Evolutionary conservation across 1,139 yeast species (phyloP).

Genomic region (Kodamaea plutei): DNA sequence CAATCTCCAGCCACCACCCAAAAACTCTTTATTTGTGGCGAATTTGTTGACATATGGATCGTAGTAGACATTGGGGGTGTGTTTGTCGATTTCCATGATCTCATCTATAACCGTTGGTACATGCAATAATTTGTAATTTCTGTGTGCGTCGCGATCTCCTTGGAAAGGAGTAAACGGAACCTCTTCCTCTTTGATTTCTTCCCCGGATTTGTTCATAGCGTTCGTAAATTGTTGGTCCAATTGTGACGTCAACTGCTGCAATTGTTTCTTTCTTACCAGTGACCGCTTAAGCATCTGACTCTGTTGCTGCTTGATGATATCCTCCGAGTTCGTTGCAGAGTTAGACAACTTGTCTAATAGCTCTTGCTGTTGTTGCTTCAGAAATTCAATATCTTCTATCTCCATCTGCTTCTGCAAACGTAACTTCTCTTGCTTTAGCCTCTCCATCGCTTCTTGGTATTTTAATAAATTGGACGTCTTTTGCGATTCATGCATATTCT

Average conservation of each 20-base stretch:
- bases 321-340: constrained; percentile 51
- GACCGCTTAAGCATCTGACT: constrained; percentile 53
- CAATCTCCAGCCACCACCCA: constrained; percentile 83
- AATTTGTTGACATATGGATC: constrained; percentile 51
- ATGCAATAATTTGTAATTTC: constrained; percentile 32
- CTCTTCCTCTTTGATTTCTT: constrained; percentile 18
- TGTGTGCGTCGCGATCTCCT: constrained; percentile 70
- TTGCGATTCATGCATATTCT: constrained; percentile 59
- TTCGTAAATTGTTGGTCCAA: constrained; percentile 41
- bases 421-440: constrained; percentile 56
- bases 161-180: constrained; percentile 91
- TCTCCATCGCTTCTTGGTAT: constrained; percentile 54
- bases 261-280: constrained; percentile 60
- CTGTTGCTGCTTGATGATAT: constrained; percentile 40
- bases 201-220: constrained; percentile 23
- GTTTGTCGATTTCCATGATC: constrained; percentile 49
- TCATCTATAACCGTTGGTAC: constrained; percentile 26
- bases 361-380: constrained; percentile 61
- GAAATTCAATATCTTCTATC: constrained; percentile 56
- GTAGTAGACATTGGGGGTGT: constrained; percentile 41
- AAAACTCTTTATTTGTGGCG: constrained; percentile 60
- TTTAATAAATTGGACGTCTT: constrained; percentile 62
- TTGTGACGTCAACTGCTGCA: constrained; percentile 57
- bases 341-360: constrained; percentile 66
- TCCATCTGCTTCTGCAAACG: constrained; percentile 66